phyloP scores from a whole-genome alignment of 495 filamentous ascomycete species.

The Tuber borchii region DNA sequence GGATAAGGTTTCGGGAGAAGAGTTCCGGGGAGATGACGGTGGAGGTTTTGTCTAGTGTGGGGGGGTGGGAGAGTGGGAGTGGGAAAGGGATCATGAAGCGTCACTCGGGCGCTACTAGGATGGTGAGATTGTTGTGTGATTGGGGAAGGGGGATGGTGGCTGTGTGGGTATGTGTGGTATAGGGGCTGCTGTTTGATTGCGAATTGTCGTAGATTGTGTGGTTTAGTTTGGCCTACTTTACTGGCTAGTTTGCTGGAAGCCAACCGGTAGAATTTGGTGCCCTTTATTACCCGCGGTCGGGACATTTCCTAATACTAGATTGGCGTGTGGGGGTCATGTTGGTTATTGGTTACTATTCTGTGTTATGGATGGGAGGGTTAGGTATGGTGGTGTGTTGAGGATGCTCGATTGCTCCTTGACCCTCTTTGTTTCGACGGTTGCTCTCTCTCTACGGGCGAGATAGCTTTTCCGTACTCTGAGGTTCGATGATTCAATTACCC shows the following conservation, averaged over 20 bases:
- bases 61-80: not conserved
- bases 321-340: not conserved
- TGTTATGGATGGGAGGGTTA: not conserved
- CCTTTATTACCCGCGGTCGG: conserved; percentile 3
- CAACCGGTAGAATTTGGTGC: not conserved
- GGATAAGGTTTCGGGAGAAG: conserved; percentile 3
- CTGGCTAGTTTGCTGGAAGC: not conserved
- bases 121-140: not conserved
- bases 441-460: too few species aligned
- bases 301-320: not conserved
- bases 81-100: too few species aligned
- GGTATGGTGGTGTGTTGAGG: not conserved
- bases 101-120: not conserved
- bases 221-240: not conserved
- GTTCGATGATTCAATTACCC: too few species aligned
- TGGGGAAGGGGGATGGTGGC: not conserved
- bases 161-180: not conserved
- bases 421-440: too few species aligned
- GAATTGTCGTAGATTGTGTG: not conserved
- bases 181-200: not conserved
- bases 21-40: not conserved
- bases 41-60: not conserved
- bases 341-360: too few species aligned
- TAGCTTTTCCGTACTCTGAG: not conserved
- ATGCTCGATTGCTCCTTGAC: too few species aligned